Evolutionary conservation across 2,329 filamentous ascomycete genomes (phyloP).

Genomic region (Emergomyces pasteurianus): DNA sequence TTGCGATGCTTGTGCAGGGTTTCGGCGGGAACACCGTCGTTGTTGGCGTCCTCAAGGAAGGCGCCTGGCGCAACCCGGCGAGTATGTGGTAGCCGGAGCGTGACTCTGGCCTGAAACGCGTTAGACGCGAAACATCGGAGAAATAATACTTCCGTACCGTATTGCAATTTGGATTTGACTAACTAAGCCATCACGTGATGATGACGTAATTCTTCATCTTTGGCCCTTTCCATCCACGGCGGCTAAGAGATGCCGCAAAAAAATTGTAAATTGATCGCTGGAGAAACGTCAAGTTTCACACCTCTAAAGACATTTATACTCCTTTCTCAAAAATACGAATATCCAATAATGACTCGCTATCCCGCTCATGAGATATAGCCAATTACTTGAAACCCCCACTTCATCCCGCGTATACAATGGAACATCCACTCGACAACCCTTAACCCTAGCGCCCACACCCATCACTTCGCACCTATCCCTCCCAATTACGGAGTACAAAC

Average conservation of each 20-base stretch:
- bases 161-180: too few relatives aligned
- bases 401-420: not conserved
- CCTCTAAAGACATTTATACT: not conserved
- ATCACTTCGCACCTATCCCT: not conserved
- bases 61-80: not conserved
- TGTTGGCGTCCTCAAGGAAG: not conserved
- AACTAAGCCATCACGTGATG: slow-evolving; percentile 6
- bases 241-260: not conserved
- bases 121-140: not conserved
- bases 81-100: not conserved
- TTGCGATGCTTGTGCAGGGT: not conserved
- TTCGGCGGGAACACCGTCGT: not conserved
- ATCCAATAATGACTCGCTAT: not conserved
- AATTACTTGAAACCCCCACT: not conserved
- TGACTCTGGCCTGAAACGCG: not conserved
- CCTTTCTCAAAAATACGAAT: not conserved
- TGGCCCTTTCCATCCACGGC: not conserved
- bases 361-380: not conserved
- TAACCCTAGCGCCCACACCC: not conserved
- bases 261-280: too few relatives aligned
- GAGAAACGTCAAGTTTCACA: too few relatives aligned
- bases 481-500: not conserved
- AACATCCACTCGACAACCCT: not conserved
- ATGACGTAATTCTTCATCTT: not conserved
- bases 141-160: not conserved